phyloP scores from a whole-genome alignment of 2,329 filamentous ascomycete genomes.

The Aspergillus novofumigatus region DNA sequence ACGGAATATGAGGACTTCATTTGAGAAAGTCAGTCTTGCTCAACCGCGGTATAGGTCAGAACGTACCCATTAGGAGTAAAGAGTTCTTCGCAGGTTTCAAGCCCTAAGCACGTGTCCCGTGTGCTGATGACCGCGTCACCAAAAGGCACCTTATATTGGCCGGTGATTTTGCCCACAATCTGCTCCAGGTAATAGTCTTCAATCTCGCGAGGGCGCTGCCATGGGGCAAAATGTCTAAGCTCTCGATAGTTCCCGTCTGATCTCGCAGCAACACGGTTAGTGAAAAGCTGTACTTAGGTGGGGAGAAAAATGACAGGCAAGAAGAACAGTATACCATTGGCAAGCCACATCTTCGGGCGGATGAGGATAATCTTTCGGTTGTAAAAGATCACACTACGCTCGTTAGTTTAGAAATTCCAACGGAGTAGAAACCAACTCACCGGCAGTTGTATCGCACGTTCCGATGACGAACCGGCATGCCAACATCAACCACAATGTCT shows the following conservation, averaged over 20 bases:
- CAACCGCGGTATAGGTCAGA: slow-evolving; percentile 5
- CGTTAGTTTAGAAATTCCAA: background rate
- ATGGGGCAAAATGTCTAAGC: slow-evolving; percentile 60
- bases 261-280: background rate
- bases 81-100: slow-evolving; percentile 66
- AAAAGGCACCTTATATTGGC: slow-evolving; percentile 57
- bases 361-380: slow-evolving; percentile 68
- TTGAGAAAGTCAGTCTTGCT: slow-evolving; percentile 10
- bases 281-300: background rate
- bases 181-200: slow-evolving; percentile 64
- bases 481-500: slow-evolving; percentile 64
- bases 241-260: slow-evolving; percentile 61
- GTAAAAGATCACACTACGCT: slow-evolving; percentile 50
- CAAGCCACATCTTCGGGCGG: slow-evolving; percentile 66
- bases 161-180: slow-evolving; percentile 54
- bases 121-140: slow-evolving; percentile 64
- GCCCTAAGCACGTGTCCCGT: slow-evolving; percentile 59
- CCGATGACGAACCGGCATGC: slow-evolving; percentile 59
- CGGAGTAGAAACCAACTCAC: slow-evolving; percentile 1
- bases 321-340: slow-evolving; percentile 47
- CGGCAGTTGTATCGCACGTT: slow-evolving; percentile 64
- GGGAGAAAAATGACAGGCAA: background rate
- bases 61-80: slow-evolving; percentile 51
- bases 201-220: slow-evolving; percentile 52
- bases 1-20: slow-evolving; percentile 51